Evolutionary conservation across 352 stramenopile genomes (phyloP), one percentile per base, ranked within the genome.

Genomic region (Pythium monospermum): DNA sequence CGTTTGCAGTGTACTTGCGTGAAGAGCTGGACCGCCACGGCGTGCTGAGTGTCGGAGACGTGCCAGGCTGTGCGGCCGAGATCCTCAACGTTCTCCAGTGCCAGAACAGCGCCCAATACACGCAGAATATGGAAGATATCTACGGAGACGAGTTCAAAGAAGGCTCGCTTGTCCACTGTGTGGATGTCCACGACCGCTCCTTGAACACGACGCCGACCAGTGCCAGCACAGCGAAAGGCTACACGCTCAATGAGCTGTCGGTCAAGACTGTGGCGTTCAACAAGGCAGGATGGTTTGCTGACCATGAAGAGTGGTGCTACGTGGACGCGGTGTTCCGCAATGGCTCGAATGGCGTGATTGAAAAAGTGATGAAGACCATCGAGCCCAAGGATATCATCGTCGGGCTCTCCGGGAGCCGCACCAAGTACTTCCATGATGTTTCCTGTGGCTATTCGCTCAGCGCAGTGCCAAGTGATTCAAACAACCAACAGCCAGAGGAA

Each of bases 191-290:
- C 6, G 31, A 33, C 6, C 12, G 6, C 32, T 16, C 31, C 16
- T 40, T 23, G 4, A 1, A 6, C 19, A 45, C 27, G 2, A 35
- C 10, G 4, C 40, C 7, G 25, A 47, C 22, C n/a, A n/a, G n/a
- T n/a, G n/a, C n/a, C n/a, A n/a, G n/a, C n/a, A n/a, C n/a, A n/a
- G n/a, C n/a, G n/a, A n/a, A n/a, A n/a, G n/a, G n/a, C n/a, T 37
- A 28, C 7, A 26, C 30, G 37, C 30, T 54, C 4, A 30, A 27
- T 4, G 19, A 56, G 16, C 8, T 62, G 1, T 19, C 38, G 2
- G 55, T 63, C 23, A 51, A 52, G 32, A 43, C 47, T 1, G 39
- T 42, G 47, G 53, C 55, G 4, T 63, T 63, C 31, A 30, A 7
- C 25, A 32, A 40, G 22, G 7, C 39, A 2, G 43, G 26, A 2